Percentiles rank a stretch among this genome's conserved stretches.
Conservation (phyloP, 164 flowering plant genomes). For the Hamamelis virginiana region DNA sequence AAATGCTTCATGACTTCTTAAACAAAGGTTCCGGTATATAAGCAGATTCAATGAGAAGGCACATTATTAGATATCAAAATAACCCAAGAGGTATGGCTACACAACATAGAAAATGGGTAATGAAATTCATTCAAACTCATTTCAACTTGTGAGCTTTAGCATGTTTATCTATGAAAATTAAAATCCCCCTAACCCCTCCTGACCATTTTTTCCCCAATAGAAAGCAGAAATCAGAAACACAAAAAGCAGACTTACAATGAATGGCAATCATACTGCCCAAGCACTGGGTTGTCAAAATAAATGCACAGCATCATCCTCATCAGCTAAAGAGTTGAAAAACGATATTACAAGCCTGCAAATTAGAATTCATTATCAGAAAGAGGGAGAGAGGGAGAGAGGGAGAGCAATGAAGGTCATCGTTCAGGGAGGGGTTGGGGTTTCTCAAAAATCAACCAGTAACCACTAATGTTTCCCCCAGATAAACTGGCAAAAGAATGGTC, state of each 20-base stretch:
- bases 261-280: neutral
- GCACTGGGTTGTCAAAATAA: conserved; percentile 18
- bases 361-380: conserved; percentile 9
- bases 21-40: neutral
- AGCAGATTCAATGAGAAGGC: neutral
- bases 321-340: conserved; percentile 30
- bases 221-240: neutral
- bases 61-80: neutral
- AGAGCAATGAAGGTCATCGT: neutral
- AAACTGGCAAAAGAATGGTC: too few relatives aligned
- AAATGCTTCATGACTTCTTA: neutral
- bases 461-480: too few relatives aligned
- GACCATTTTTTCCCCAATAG: neutral
- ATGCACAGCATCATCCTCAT: conserved; percentile 35
- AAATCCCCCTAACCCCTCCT: neutral
- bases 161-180: neutral
- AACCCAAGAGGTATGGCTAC: neutral
- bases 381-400: neutral
- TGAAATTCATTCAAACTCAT: neutral
- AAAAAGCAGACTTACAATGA: neutral
- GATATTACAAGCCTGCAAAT: conserved; percentile 46
- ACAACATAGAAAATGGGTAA: neutral
- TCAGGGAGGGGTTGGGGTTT: conserved; percentile 2
- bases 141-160: neutral
- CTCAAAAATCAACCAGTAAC: neutral